Conservation (phyloP, 1,284 basidiomycete species). For the Rhizopogon hawkerae region DNA sequence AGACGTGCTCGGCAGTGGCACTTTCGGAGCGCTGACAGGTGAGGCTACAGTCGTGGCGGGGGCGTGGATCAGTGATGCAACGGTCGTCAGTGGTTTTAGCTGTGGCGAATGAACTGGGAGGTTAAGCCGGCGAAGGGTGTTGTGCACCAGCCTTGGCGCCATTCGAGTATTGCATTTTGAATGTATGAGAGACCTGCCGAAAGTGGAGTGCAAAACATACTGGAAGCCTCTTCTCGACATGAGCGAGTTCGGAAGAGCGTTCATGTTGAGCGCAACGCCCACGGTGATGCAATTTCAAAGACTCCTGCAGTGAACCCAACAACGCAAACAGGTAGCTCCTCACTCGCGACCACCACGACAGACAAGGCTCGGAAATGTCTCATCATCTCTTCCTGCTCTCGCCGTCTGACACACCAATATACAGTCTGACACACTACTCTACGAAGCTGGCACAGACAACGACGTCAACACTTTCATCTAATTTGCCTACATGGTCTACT, state of each 20-base stretch:
- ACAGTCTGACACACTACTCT: constrained; percentile 71
- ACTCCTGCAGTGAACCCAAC: neutral
- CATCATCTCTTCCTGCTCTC: constrained; percentile 77
- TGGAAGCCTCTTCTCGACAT: constrained; percentile 4
- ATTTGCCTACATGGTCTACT: constrained; percentile 78
- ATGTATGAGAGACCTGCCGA: neutral
- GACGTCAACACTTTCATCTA: constrained; percentile 63
- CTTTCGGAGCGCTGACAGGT: neutral
- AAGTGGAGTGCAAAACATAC: constrained; percentile 8
- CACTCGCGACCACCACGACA: too few relatives aligned
- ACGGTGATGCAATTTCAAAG: neutral
- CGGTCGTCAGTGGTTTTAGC: neutral
- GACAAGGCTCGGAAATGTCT: constrained; percentile 45
- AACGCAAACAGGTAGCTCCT: neutral
- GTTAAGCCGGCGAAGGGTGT: neutral
- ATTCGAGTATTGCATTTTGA: neutral
- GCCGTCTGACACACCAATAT: constrained; percentile 75
- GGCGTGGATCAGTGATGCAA: neutral
- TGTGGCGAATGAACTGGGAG: neutral
- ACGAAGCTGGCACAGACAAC: constrained; percentile 55
- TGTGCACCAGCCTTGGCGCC: neutral
- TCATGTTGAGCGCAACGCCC: neutral
- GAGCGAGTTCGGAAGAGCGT: neutral
- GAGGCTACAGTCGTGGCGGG: neutral
- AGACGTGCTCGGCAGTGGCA: neutral